Percentiles rank a stretch among this genome's conserved stretches.
Conservation (phyloP, 768 basidiomycete species). For the Rhizopogon vesiculosus region DNA sequence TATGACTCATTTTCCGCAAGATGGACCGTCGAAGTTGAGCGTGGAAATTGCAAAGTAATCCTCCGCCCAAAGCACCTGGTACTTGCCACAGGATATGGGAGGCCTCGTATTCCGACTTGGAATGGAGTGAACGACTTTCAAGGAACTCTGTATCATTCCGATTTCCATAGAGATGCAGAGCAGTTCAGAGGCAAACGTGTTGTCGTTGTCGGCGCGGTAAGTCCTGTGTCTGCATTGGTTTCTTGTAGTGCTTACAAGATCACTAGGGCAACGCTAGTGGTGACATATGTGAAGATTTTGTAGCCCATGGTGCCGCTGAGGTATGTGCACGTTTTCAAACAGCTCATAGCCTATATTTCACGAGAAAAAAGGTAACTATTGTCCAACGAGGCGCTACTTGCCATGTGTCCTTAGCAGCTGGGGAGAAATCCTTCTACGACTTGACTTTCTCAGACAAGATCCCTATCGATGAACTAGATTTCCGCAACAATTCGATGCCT, state of each 20-base stretch:
- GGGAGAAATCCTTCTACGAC: no score
- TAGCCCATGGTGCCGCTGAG: neutral
- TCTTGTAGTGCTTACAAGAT: neutral
- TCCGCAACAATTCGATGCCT: no score
- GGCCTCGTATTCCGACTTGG: neutral
- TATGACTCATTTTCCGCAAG: neutral
- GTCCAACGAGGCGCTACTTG: neutral
- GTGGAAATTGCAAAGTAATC: neutral
- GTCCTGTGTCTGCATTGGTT: neutral
- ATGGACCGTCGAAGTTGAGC: neutral
- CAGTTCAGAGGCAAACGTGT: slow-evolving; percentile 54
- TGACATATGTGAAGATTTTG: neutral
- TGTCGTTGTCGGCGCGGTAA: slow-evolving; percentile 42
- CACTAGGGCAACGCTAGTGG: neutral
- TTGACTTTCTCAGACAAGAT: no score
- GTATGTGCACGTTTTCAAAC: neutral
- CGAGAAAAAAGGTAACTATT: neutral
- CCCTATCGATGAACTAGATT: no score
- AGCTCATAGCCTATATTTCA: neutral
- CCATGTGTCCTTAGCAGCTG: no score
- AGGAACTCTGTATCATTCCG: slow-evolving; percentile 47
- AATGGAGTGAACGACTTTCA: slow-evolving; percentile 40
- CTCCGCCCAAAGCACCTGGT: neutral
- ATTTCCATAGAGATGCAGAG: slow-evolving; percentile 36
- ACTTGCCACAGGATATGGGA: neutral